Evolutionary conservation across 1,139 yeast species (phyloP).

Genomic region (Saccharomyces hybrid): DNA sequence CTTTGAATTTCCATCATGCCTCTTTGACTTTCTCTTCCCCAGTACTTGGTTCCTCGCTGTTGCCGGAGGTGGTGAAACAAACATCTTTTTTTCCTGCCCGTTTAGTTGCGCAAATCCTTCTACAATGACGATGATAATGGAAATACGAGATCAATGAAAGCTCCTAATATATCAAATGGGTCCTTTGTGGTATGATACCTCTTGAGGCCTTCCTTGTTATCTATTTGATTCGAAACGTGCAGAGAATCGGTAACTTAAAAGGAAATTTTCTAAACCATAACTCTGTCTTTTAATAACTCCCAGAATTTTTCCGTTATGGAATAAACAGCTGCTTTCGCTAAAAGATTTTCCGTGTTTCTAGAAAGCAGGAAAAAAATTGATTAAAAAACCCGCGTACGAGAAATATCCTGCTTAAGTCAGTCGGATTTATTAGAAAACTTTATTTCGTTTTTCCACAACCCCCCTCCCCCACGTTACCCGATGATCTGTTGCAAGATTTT

Average conservation of each 20-base stretch:
- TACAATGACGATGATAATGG: not conserved
- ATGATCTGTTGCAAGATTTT: not conserved
- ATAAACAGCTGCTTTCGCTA: not conserved
- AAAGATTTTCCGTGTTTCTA: not conserved
- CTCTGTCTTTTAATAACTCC: not conserved
- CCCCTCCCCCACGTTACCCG: not conserved
- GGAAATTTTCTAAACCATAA: not conserved
- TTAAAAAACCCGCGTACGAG: not conserved
- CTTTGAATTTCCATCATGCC: conserved; percentile 4
- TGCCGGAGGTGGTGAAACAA: conserved; percentile 31
- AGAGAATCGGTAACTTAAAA: not conserved
- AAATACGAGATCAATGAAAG: not conserved
- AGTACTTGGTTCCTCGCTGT: conserved; percentile 16
- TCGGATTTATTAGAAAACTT: not conserved
- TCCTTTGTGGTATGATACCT: not conserved
- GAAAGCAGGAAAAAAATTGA: not conserved
- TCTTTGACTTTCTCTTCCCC: conserved; percentile 17
- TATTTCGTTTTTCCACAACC: not conserved
- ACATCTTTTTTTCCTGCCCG: conserved; percentile 14
- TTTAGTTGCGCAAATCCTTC: not conserved
- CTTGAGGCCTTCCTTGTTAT: not conserved
- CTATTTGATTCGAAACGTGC: not conserved
- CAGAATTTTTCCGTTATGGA: not conserved
- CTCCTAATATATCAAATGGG: not conserved
- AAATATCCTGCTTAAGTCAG: not conserved